phyloP scores from a whole-genome alignment of 2,329 filamentous ascomycete genomes.

The Penicillium sp. region DNA sequence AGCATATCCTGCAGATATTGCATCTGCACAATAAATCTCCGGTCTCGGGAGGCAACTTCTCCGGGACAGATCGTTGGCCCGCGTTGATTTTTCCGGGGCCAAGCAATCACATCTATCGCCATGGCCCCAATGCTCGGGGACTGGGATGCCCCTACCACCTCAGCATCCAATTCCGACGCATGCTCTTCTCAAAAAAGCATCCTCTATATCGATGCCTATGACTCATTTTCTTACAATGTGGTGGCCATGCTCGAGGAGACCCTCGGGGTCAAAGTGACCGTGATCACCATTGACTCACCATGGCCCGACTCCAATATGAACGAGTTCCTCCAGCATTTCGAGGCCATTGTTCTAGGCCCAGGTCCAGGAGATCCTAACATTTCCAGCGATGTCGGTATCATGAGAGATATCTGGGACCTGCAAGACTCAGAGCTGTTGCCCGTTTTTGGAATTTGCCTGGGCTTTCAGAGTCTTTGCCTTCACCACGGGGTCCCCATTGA shows the following conservation, averaged over 20 bases:
- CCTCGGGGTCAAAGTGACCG: slow-evolving; percentile 67
- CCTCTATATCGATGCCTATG: slow-evolving; percentile 91
- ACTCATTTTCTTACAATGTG: slow-evolving; percentile 97
- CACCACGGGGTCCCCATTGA: slow-evolving; percentile 68
- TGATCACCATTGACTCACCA: slow-evolving; percentile 68
- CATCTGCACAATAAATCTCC: not conserved
- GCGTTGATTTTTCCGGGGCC: not conserved
- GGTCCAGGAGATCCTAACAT: slow-evolving; percentile 80
- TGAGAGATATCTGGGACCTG: slow-evolving; percentile 73
- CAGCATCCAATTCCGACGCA: not conserved
- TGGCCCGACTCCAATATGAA: slow-evolving; percentile 47
- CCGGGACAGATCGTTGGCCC: not conserved
- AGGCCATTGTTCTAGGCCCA: slow-evolving; percentile 86
- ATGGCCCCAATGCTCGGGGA: slow-evolving; percentile 36
- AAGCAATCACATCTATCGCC: not conserved
- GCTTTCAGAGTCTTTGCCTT: slow-evolving; percentile 78
- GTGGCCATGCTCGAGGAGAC: slow-evolving; percentile 74
- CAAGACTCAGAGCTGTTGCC: slow-evolving; percentile 64
- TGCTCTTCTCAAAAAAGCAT: slow-evolving; percentile 49
- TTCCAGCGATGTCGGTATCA: slow-evolving; percentile 77
- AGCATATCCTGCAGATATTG: no score
- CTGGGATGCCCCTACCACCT: slow-evolving; percentile 18
- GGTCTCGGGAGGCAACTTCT: not conserved
- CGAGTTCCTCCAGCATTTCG: slow-evolving; percentile 61
- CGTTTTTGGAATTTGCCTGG: slow-evolving; percentile 83